A percentile compares a stretch with the other conserved stretches of the same genome.
Evolutionary conservation across 495 filamentous ascomycete species (phyloP).

Genomic region (Astrothelium macrocarpum): DNA sequence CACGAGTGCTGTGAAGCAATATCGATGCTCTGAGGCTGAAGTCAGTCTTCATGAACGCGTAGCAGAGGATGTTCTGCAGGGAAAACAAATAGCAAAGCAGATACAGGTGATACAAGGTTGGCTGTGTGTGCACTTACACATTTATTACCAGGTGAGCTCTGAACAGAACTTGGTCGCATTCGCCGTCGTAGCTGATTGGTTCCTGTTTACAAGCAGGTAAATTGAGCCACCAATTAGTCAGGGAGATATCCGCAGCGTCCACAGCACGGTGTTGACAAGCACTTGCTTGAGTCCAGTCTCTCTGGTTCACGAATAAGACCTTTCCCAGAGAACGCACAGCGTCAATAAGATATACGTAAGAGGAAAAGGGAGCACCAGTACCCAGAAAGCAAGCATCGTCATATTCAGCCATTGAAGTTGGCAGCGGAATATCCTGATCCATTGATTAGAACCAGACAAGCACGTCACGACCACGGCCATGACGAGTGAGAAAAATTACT

Average conservation of each 20-base stretch:
- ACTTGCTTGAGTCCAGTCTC: slow-evolving; percentile 3
- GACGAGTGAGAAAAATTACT: slow-evolving; percentile 17
- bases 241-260: slow-evolving; percentile 57
- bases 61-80: no score
- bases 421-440: slow-evolving; percentile 49
- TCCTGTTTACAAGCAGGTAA: slow-evolving; percentile 67
- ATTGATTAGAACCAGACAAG: neutral
- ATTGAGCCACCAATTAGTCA: slow-evolving; percentile 76
- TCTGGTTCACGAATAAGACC: slow-evolving; percentile 47
- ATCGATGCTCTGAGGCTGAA: slow-evolving; percentile 44
- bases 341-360: slow-evolving; percentile 64
- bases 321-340: slow-evolving; percentile 56
- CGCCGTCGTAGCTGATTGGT: slow-evolving; percentile 54
- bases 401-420: slow-evolving; percentile 58
- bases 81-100: no score
- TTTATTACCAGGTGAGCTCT: slow-evolving; percentile 79
- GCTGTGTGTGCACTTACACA: slow-evolving; percentile 34
- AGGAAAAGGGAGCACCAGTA: slow-evolving; percentile 60
- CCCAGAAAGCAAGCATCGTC: slow-evolving; percentile 56
- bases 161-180: slow-evolving; percentile 84
- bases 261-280: slow-evolving; percentile 14
- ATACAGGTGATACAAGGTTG: no score
- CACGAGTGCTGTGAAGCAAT: slow-evolving; percentile 61
- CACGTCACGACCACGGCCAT: neutral
- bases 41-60: slow-evolving; percentile 19